A percentile compares a stretch with the other conserved stretches of the same genome.
Evolutionary conservation across 192 early-diverging fungal species (phyloP).

Genomic region (Rhizophagus clarus): DNA sequence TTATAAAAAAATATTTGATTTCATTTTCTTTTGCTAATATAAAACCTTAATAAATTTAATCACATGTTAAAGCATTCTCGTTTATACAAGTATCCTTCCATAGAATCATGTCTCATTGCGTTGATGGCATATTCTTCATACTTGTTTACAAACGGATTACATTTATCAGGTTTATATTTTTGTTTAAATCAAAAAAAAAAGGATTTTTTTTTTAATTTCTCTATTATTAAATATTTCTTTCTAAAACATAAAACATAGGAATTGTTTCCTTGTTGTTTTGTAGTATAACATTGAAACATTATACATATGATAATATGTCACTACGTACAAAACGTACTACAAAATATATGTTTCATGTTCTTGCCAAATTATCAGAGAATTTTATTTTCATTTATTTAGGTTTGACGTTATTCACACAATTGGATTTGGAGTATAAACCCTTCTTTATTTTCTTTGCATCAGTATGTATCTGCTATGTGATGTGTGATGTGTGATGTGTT

Average conservation of each 20-base stretch:
- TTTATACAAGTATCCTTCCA: slow-evolving; percentile 77
- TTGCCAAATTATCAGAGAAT: slow-evolving; percentile 91
- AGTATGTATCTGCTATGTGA: slow-evolving; percentile 39
- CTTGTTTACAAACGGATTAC: slow-evolving; percentile 78
- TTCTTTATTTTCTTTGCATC: slow-evolving; percentile 76
- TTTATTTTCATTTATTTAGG: slow-evolving; percentile 98
- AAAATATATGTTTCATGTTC: slow-evolving; percentile 89
- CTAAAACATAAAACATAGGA: slow-evolving; percentile 29
- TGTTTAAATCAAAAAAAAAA: background rate
- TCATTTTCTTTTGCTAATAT: background rate
- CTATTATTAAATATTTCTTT: background rate
- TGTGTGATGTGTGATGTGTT: background rate
- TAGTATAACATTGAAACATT: slow-evolving; percentile 91
- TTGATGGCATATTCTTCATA: slow-evolving; percentile 92
- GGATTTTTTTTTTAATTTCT: background rate
- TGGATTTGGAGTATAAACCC: slow-evolving; percentile 70
- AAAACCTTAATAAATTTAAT: background rate
- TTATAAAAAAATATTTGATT: background rate
- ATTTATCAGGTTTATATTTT: slow-evolving; percentile 17
- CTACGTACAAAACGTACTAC: slow-evolving; percentile 76
- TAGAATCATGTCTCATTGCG: slow-evolving; percentile 86
- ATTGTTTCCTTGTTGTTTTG: slow-evolving; percentile 95
- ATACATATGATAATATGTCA: slow-evolving; percentile 91
- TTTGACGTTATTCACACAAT: slow-evolving; percentile 85
- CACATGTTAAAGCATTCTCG: slow-evolving; percentile 78